These are phyloP conservation scores for Clitopilus hobsonii DNA, from an alignment of 768 basidiomycete species.

Conservation along the genomic window DNA sequence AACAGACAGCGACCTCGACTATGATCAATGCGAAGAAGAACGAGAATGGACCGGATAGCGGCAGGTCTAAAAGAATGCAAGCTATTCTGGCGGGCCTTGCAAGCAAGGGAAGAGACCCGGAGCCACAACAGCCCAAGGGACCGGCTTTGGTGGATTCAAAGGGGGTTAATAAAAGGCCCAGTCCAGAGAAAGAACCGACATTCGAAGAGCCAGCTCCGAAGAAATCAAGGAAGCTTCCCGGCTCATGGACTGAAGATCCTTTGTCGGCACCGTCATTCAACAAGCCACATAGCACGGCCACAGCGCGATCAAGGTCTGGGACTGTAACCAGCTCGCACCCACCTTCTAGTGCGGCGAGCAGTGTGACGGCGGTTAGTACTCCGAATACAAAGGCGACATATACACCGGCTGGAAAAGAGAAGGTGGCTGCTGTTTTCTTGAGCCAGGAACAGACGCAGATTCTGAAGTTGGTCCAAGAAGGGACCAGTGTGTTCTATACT, in stretches of 20 bases:
- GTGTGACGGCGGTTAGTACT: background rate
- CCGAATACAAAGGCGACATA: too few species aligned
- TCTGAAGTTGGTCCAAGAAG: constrained; percentile 67
- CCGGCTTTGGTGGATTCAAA: constrained; percentile 24
- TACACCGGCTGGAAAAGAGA: constrained; percentile 11
- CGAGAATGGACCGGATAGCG: background rate
- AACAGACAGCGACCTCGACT: background rate
- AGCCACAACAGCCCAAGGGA: constrained; percentile 13
- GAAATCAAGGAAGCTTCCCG: constrained; percentile 53
- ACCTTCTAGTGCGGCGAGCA: constrained; percentile 7
- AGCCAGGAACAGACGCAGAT: constrained; percentile 88
- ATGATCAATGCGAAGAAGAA: background rate
- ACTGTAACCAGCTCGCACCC: constrained; percentile 7
- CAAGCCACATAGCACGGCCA: background rate
- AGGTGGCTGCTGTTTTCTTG: constrained; percentile 49
- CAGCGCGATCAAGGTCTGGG: constrained; percentile 5
- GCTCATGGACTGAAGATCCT: constrained; percentile 36
- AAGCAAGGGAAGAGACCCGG: constrained; percentile 42
- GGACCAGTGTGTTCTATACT: constrained; percentile 87
- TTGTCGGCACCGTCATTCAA: constrained; percentile 30
- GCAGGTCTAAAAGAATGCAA: background rate
- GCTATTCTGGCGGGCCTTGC: background rate
- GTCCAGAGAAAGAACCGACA: constrained; percentile 12
- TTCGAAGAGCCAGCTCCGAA: constrained; percentile 33
- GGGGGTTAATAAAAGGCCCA: constrained; percentile 33